Percentiles rank a stretch among this genome's conserved stretches.
phyloP scores from a whole-genome alignment of 1,139 yeast species.

The Geotrichum macrosporum region DNA sequence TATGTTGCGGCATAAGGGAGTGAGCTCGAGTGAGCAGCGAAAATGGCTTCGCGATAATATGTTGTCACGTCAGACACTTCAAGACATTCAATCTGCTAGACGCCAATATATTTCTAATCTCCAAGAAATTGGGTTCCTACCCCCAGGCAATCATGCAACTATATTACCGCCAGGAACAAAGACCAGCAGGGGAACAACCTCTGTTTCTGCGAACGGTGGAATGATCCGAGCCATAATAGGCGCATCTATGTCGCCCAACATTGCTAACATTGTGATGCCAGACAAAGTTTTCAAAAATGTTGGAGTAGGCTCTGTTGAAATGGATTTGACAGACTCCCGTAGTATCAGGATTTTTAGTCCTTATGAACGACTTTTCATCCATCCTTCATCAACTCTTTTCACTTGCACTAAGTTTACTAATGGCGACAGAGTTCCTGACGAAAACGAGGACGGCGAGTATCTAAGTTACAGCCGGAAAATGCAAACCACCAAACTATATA shows the following conservation, averaged over 20 bases:
- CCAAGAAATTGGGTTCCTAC: conserved; percentile 69
- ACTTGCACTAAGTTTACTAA: conserved; percentile 36
- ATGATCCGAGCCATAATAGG: conserved; percentile 66
- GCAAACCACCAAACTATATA: conserved; percentile 62
- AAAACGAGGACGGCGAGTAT: conserved; percentile 32
- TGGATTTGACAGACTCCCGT: conserved; percentile 72
- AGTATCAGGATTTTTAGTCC: conserved; percentile 54
- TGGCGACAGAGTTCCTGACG: conserved; percentile 16
- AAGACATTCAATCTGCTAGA: conserved; percentile 67
- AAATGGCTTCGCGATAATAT: conserved; percentile 58
- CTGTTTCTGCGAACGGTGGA: conserved; percentile 11
- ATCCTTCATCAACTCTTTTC: conserved; percentile 76
- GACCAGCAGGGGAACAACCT: too few species aligned
- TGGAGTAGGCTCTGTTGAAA: conserved; percentile 72
- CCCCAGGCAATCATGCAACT: conserved; percentile 14
- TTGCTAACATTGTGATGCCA: conserved; percentile 77
- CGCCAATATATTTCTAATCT: conserved; percentile 63
- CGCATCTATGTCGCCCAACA: conserved; percentile 77
- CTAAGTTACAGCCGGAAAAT: conserved; percentile 37
- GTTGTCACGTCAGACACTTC: conserved; percentile 60
- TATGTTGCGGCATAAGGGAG: conserved; percentile 21
- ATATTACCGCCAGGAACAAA: neutral
- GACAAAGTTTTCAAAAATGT: conserved; percentile 70
- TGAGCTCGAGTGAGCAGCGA: conserved; percentile 35
- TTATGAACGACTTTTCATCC: conserved; percentile 59